Evolutionary conservation across 345 rosid species (phyloP), one percentile per base, ranked within the genome.

Genomic region (Carallia pectinifolia): DNA sequence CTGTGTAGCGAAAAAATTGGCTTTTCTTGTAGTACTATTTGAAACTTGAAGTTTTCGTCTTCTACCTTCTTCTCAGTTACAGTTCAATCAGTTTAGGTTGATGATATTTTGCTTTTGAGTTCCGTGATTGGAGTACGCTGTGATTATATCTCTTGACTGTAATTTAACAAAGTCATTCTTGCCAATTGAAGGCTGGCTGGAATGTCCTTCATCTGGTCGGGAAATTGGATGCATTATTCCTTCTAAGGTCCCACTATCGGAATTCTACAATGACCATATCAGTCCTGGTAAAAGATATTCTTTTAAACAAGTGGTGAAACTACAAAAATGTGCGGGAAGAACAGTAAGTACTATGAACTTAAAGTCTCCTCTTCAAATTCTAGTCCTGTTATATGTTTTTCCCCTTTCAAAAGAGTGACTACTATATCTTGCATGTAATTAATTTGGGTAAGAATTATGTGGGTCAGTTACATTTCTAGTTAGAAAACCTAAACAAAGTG

Each of bases 211-310:
- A 23, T 73, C 36, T 81, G 98, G 98, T 74, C 62, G 71, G 38
- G 97, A 90, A 70, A 86, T 94, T 48, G 81, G 80, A 67, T 71
- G 66, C 66, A 67, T 94, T 29, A 79, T 94, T 79, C 97, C 98
- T 76, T 94, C 98, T 2, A 94, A 94, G 83, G 94, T 88, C 77
- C 97, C 98, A 12, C 88, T 94, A 62, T 82, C 89, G 71, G 98
- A 94, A 83, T 67, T 76, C 75, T 94, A 79, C 81, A 86, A 87
- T 74, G 87, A 73, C 39, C 65, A 59, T 67, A 79, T 92, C 58
- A 90, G 86, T 78, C 92, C 96, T 48, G 92, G 97, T 68, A 85
- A 81, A 85, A 86, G 98, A 87, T 94, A 94, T 85, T 91, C 98
- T 34, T 92, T 92, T 74, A 87, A 91, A 71, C 98, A 91, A 82